These are phyloP conservation scores for Microglena sp. DNA, from an alignment of 139 green algal genomes.

Conservation along the genomic window DNA sequence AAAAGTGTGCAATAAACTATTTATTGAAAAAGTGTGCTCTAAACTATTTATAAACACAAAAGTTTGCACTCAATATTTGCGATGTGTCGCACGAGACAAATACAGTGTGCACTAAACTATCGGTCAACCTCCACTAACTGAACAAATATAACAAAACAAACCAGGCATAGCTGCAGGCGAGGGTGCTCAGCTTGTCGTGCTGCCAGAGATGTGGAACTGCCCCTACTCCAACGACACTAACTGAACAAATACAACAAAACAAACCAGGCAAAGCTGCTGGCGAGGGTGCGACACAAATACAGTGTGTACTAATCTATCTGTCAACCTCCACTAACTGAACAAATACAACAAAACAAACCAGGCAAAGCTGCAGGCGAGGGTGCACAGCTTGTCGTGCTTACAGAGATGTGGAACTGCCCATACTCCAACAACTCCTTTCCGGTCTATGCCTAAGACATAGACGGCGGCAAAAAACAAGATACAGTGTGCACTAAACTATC, in stretches of 20 bases:
- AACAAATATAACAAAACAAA: background rate
- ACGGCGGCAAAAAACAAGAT: too few species aligned
- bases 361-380: background rate
- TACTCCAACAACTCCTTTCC: background rate
- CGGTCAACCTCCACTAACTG: too few species aligned
- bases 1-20: too few species aligned
- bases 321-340: background rate
- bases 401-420: too few species aligned
- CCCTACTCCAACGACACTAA: conserved; percentile 87
- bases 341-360: background rate
- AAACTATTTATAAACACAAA: too few species aligned
- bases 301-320: too few species aligned
- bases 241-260: background rate
- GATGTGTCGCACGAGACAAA: too few species aligned
- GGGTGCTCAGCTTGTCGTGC: conserved; percentile 68
- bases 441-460: background rate
- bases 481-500: too few species aligned
- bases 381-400: background rate
- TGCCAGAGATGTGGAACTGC: conserved; percentile 96
- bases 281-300: too few species aligned
- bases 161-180: conserved; percentile 36
- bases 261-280: background rate
- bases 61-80: too few species aligned
- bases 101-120: too few species aligned
- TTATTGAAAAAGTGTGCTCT: too few species aligned